Conservation (phyloP, 2,329 filamentous ascomycete species). For the Diplocarpon rosae region DNA sequence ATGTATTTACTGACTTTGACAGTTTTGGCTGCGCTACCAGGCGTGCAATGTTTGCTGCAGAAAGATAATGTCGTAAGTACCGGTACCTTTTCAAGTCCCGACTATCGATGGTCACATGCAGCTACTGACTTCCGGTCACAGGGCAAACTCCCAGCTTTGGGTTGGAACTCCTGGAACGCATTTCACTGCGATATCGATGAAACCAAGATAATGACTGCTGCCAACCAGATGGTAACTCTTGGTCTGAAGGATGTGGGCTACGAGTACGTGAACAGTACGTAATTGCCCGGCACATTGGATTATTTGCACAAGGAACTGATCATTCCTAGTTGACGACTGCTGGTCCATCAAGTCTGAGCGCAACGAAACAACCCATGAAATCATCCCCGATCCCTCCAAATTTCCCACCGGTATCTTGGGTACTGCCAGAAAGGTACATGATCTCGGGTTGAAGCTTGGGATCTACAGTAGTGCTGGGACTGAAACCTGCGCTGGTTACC, state of each 20-base stretch:
- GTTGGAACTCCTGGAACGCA: constrained; percentile 43
- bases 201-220: constrained; percentile 34
- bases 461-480: constrained; percentile 48
- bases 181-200: constrained; percentile 39
- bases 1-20: neutral
- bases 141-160: constrained; percentile 24
- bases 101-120: neutral
- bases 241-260: constrained; percentile 42
- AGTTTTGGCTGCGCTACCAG: constrained; percentile 1
- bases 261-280: constrained; percentile 39
- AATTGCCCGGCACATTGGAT: neutral
- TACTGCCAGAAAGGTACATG: constrained; percentile 42
- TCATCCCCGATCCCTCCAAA: constrained; percentile 36
- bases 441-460: constrained; percentile 47
- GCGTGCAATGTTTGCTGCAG: neutral
- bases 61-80: constrained; percentile 5
- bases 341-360: constrained; percentile 38
- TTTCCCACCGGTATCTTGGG: constrained; percentile 49
- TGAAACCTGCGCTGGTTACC: constrained; percentile 16
- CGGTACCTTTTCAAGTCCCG: neutral
- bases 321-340: constrained; percentile 42
- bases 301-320: neutral
- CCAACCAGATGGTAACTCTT: constrained; percentile 35
- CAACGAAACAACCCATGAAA: constrained; percentile 32
- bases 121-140: neutral